Conservation (phyloP, 768 basidiomycete species). For the Lyophyllum decastes region DNA sequence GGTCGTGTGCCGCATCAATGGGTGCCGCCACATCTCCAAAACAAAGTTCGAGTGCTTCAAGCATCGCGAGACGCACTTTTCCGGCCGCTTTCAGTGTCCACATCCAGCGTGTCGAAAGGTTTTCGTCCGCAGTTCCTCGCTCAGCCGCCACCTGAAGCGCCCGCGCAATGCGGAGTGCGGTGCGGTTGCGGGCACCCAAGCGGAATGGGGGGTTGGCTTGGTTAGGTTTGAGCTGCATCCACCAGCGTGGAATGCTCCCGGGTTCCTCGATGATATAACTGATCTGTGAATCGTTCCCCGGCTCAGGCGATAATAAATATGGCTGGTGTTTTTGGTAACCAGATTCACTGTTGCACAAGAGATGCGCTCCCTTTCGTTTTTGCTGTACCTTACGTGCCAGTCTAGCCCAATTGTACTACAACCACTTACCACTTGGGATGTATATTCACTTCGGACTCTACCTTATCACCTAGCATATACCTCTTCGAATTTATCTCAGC, state of each 20-base stretch:
- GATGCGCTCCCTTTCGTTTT: neutral
- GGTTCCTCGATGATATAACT: constrained; percentile 18
- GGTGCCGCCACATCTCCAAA: constrained; percentile 21
- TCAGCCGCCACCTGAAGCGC: constrained; percentile 21
- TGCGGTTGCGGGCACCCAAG: constrained; percentile 11
- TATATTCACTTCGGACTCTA: neutral
- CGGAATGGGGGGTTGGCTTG: constrained; percentile 17
- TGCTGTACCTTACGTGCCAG: neutral
- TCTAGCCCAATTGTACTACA: neutral
- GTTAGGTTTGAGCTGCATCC: constrained; percentile 17
- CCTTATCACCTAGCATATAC: neutral
- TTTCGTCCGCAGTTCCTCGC: constrained; percentile 22
- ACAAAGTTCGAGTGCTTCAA: constrained; percentile 22
- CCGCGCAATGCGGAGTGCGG: constrained; percentile 12
- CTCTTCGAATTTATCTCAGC: neutral
- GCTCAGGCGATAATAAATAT: neutral
- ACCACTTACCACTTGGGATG: neutral
- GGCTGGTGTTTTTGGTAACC: too few species aligned
- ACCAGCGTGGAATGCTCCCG: constrained; percentile 16
- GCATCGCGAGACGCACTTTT: constrained; percentile 25
- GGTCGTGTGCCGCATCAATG: constrained; percentile 19
- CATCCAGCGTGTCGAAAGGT: constrained; percentile 15
- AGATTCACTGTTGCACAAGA: neutral
- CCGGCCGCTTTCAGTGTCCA: constrained; percentile 22
- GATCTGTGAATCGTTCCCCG: neutral